Base-by-base conservation (phyloP, 352 stramenopile species). In the Globisporangium nunn region DNA sequence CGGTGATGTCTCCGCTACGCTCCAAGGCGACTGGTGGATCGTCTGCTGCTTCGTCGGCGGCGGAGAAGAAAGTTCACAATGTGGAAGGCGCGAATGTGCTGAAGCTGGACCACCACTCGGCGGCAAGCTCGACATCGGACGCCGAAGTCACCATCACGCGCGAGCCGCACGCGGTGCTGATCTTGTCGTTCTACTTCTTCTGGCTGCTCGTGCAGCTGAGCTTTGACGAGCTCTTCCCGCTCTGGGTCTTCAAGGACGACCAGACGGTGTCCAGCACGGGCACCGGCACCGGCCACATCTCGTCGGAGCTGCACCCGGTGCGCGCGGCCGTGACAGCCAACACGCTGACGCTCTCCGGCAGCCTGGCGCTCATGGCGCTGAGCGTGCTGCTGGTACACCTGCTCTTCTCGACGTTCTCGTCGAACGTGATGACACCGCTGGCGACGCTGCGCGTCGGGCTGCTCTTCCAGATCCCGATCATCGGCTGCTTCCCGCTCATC, bases 201-300 rank as follows among this genome's bases (percentile, higher is more conserved):
- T 92, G 82, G 82, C 67, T 67, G 35, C 63, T 88, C 11, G 68
- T 89, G 23, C 82, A 92, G 54, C 52, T 87, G 12, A 82, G 79
- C 59, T 92, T 92, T 44, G 82, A 92, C 52, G 79, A 92, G 53
- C 78, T 92, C 59, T 56, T 90, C 28, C 82, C 82, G 23, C 64
- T 92, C 17, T 92, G 79, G 82, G 84, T 90, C 52, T 89, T 92
- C 68, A 78, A 81, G 41, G 74, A 88, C 40, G 79, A 85, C 44
- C 44, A 56, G 17, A 44, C 29, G 1, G 37, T 12, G 3, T 6
- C 8, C 17, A 29, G 10, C 43, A 28, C 43, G 4, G 41, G 41
- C 41, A 47, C 41, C 6, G 43, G 43, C 43, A 15, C 43, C 18
- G 43, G 17, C n/a, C 52, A 44, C 46, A 15, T 64, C n/a, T 50